Evolutionary conservation across 2,329 filamentous ascomycete genomes (phyloP).

Genomic region (Aureobasidium vineae): DNA sequence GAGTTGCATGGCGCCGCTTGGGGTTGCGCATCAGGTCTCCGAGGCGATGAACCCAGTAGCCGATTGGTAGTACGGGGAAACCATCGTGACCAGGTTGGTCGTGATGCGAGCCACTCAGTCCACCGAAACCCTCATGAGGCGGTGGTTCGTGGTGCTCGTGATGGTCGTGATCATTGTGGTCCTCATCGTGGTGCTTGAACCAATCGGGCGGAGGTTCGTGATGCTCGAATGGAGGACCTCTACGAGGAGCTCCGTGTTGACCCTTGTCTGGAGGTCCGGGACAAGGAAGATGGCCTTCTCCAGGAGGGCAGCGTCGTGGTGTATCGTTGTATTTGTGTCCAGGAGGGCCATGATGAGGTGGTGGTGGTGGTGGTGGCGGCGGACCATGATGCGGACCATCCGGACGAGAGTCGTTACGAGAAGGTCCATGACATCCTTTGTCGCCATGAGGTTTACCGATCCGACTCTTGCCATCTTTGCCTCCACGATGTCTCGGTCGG

Average conservation of each 20-base stretch:
- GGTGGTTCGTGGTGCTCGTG: background rate
- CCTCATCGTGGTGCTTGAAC: background rate
- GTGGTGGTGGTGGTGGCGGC: background rate
- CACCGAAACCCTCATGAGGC: background rate
- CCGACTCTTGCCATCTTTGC: background rate
- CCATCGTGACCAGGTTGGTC: background rate
- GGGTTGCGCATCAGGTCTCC: conserved; percentile 16
- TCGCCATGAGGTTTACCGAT: background rate
- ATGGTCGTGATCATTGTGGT: background rate
- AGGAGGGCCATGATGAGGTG: background rate
- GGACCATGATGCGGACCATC: background rate
- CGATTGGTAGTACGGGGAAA: background rate
- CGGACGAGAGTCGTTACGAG: background rate
- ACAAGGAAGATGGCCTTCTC: conserved; percentile 11
- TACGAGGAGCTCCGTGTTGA: background rate
- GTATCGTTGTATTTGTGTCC: background rate
- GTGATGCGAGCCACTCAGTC: background rate
- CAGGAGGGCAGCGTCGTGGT: background rate
- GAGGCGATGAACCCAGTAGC: conserved; percentile 6
- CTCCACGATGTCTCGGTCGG: background rate
- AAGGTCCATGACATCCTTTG: background rate
- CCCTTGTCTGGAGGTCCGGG: too few relatives aligned
- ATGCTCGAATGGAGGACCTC: background rate
- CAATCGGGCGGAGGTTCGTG: background rate
- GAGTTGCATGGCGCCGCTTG: background rate